Conservation (phyloP, 2,329 filamentous ascomycete genomes). For the Simplicillium aogashimaense region DNA sequence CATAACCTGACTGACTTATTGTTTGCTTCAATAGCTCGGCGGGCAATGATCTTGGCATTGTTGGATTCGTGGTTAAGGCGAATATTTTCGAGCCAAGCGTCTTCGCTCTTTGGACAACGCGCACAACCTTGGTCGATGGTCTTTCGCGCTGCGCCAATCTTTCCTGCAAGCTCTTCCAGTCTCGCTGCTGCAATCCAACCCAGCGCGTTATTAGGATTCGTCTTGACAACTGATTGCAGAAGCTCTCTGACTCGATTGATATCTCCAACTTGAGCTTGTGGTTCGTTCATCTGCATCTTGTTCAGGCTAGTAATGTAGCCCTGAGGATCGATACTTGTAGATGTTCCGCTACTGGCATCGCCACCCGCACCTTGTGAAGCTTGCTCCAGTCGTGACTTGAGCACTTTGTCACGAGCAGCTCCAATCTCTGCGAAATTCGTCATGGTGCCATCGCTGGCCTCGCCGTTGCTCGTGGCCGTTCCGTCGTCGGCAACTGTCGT, state of each 20-base stretch:
- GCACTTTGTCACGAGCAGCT: conserved; percentile 87
- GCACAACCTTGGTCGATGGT: conserved; percentile 83
- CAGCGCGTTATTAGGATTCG: conserved; percentile 87
- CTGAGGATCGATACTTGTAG: conserved; percentile 88
- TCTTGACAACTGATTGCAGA: conserved; percentile 94
- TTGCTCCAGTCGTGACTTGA: conserved; percentile 88
- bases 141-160: conserved; percentile 79
- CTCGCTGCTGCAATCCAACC: conserved; percentile 94
- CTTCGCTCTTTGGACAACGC: conserved; percentile 86
- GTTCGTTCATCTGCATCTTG: conserved; percentile 68
- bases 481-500: conserved; percentile 83
- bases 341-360: conserved; percentile 62
- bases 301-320: conserved; percentile 90
- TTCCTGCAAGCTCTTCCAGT: conserved; percentile 85
- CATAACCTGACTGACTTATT: conserved; percentile 80
- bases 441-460: conserved; percentile 72
- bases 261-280: conserved; percentile 80
- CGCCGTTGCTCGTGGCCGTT: conserved; percentile 23
- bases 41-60: conserved; percentile 92
- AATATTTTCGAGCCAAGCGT: conserved; percentile 94
- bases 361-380: conserved; percentile 60
- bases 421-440: conserved; percentile 98
- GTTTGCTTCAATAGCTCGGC: conserved; percentile 86
- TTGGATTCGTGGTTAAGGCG: conserved; percentile 74
- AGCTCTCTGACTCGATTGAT: conserved; percentile 88